Evolutionary conservation across 768 basidiomycete species (phyloP).

Genomic region (Mycena vulgaris): DNA sequence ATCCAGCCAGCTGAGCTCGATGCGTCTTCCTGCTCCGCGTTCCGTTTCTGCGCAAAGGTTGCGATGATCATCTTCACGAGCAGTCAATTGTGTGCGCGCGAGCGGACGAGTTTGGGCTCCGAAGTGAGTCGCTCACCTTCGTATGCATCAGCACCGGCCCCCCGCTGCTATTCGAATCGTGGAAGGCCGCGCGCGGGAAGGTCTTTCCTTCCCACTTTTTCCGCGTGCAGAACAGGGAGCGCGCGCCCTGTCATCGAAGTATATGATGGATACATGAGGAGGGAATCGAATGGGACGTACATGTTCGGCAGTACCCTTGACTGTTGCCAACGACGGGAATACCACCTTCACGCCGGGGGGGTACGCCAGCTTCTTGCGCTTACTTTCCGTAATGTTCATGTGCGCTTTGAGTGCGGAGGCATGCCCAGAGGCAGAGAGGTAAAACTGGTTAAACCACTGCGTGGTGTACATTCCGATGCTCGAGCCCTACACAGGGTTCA

Average conservation of each 20-base stretch:
- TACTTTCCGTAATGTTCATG: conserved; percentile 73
- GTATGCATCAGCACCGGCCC: conserved; percentile 93
- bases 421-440: conserved; percentile 78
- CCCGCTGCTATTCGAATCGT: conserved; percentile 85
- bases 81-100: not conserved
- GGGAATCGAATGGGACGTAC: conserved; percentile 53
- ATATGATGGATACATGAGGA: conserved; percentile 17
- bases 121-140: conserved; percentile 68
- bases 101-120: not conserved
- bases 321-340: conserved; percentile 82
- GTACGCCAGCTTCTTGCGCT: conserved; percentile 71
- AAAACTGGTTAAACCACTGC: conserved; percentile 90
- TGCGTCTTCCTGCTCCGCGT: conserved; percentile 56
- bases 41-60: conserved; percentile 53
- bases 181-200: conserved; percentile 80
- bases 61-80: conserved; percentile 79
- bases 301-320: conserved; percentile 74
- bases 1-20: conserved; percentile 76
- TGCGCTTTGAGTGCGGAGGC: conserved; percentile 76
- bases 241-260: conserved; percentile 72
- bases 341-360: conserved; percentile 76
- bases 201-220: conserved; percentile 80
- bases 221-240: conserved; percentile 88
- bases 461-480: conserved; percentile 86
- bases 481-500: conserved; percentile 73